Evolutionary conservation across 169 alveolate genomes (phyloP).

Genomic region (Plasmodium sp.): DNA sequence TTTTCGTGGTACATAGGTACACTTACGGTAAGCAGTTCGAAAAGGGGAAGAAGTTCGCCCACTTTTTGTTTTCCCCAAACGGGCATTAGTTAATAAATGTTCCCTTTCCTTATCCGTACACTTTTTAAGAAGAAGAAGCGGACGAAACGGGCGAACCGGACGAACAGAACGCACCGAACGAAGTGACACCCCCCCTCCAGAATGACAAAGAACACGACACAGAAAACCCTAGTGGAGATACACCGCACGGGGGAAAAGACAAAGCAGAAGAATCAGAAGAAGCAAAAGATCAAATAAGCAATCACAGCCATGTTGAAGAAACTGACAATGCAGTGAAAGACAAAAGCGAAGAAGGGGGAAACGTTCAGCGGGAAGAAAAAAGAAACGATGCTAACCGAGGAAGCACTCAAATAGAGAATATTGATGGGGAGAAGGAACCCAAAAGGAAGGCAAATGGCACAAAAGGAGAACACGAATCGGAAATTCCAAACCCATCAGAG

Average conservation of each 20-base stretch:
- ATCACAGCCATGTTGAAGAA: background rate
- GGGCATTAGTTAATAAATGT: background rate
- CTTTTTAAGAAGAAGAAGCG: background rate
- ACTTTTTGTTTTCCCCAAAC: background rate
- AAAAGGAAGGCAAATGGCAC: background rate
- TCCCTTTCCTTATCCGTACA: background rate
- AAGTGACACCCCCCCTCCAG: background rate
- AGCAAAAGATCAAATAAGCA: background rate
- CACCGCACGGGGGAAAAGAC: background rate
- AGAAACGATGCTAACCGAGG: background rate
- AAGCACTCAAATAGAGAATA: background rate
- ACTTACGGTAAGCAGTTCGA: constrained; percentile 18
- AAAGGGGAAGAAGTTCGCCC: background rate
- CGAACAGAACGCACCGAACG: background rate
- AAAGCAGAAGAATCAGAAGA: background rate
- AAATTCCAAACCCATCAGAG: background rate
- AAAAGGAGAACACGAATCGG: constrained; percentile 5
- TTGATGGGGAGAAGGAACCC: background rate
- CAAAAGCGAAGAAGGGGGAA: background rate
- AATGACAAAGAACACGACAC: background rate
- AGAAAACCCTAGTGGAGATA: background rate
- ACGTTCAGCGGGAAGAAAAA: background rate
- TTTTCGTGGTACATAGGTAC: constrained; percentile 33
- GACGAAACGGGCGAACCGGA: background rate
- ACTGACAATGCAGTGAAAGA: background rate